Base-by-base conservation (phyloP, 1,284 basidiomycete genomes). In the Trichosporon faecale region DNA sequence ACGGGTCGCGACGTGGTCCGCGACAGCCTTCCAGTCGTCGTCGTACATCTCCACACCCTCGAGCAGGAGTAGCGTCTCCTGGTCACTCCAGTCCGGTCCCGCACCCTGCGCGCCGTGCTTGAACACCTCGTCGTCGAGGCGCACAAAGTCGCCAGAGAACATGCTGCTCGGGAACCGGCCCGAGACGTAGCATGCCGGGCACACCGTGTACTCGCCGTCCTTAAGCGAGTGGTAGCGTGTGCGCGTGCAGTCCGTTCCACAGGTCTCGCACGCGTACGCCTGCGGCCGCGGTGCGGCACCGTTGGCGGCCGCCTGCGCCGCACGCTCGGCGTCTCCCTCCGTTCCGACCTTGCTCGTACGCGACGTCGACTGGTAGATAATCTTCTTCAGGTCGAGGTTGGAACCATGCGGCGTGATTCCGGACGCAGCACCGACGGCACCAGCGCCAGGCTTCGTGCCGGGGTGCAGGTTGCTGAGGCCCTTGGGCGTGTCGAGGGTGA, bases 31-130 rank as follows among this genome's bases (percentile, higher is more conserved):
- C 96, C 95, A 99, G 80, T 98, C 96, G 79, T 98, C 96, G 75
- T 98, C 94, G 82, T 91, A 95, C 93, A 99, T 96, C 84, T 99
- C 96, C 66, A 99, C 89, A 18, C 91, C 97, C 83, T 99, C 96
- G 21, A 99, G 87, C 16, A 99, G 86, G 2, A 93, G 85, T 14
- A 99, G 84, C 21, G 91, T 88, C 84, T 99, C 97, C 79, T 95
- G 91, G 80, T 98, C 95, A 3, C 89, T 88, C 97, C 97, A 99
- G 74, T 91, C 90, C 74, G 91, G 88, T 14, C 76, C 80, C 1
- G 86, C 83, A 1, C 85, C 86, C 21, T 85, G 85, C 16, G 83
- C 76, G 5, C 82, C 80, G 72, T 85, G 84, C 76, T 87, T 86
- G 81, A 86, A 87, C 16, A 83, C 80, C 64, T 86, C 83, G 55